phyloP scores from a whole-genome alignment of 2,329 filamentous ascomycete genomes.

The Ophiostoma pallidulum region DNA sequence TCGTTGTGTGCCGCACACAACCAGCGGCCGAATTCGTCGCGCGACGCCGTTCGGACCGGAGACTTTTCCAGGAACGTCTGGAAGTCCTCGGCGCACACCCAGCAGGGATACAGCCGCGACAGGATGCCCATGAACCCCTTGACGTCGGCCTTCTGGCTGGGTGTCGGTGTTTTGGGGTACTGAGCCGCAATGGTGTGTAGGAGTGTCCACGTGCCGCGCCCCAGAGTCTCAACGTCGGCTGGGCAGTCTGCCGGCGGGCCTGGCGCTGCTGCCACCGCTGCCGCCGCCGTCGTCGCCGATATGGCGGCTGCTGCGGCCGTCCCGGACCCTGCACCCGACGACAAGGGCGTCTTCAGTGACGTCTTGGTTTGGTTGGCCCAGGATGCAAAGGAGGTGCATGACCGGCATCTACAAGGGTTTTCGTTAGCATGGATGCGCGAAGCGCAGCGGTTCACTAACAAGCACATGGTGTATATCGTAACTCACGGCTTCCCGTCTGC shows the following conservation, averaged over 20 bases:
- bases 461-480: neutral
- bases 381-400: conserved; percentile 59
- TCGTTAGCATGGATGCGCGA: neutral
- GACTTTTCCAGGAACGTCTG: conserved; percentile 68
- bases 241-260: conserved; percentile 61
- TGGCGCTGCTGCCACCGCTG: conserved; percentile 21
- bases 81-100: conserved; percentile 91
- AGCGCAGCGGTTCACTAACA: neutral
- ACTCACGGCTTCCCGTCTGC: conserved; percentile 72
- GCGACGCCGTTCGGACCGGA: conserved; percentile 48
- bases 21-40: conserved; percentile 70
- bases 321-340: conserved; percentile 22
- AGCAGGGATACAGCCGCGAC: conserved; percentile 85
- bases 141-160: conserved; percentile 64
- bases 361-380: conserved; percentile 47
- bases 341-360: conserved; percentile 27
- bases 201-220: conserved; percentile 84
- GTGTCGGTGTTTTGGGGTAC: conserved; percentile 64
- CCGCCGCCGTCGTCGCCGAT: conserved; percentile 22
- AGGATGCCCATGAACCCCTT: conserved; percentile 71
- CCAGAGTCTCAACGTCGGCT: conserved; percentile 78
- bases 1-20: conserved; percentile 81
- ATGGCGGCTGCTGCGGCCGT: conserved; percentile 20
- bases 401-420: conserved; percentile 49
- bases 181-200: conserved; percentile 83